phyloP scores from a whole-genome alignment of 352 stramenopile genomes.

The Phytophthora cactorum region DNA sequence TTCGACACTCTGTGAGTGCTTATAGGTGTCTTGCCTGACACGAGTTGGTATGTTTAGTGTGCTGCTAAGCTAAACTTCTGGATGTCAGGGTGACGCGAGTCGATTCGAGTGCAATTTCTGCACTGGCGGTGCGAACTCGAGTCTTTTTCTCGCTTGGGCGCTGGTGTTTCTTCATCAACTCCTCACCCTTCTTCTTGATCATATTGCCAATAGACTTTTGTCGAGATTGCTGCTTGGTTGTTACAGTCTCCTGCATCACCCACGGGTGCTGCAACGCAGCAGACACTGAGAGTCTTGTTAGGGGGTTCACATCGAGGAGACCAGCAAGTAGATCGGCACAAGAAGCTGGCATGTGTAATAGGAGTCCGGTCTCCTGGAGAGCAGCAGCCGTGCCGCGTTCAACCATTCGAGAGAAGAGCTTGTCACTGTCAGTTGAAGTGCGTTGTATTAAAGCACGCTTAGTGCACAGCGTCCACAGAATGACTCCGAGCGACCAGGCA shows the following conservation, averaged over 20 bases:
- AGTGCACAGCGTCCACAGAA: conserved; percentile 74
- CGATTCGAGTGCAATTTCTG: conserved; percentile 67
- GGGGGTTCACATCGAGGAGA: conserved; percentile 57
- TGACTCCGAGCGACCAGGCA: conserved; percentile 73
- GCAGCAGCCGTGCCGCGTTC: conserved; percentile 27
- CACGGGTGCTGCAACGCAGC: conserved; percentile 66
- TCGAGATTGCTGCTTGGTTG: conserved; percentile 21
- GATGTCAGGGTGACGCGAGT: conserved; percentile 60
- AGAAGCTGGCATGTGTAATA: conserved; percentile 31
- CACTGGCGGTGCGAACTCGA: conserved; percentile 36
- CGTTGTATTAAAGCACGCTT: conserved; percentile 61
- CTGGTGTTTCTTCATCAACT: conserved; percentile 37
- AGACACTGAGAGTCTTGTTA: conserved; percentile 52
- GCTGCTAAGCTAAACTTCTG: conserved; percentile 24
- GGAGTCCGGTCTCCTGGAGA: conserved; percentile 36
- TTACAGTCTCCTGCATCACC: conserved; percentile 29
- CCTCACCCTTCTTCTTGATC: conserved; percentile 38
- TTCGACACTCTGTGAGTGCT: conserved; percentile 9
- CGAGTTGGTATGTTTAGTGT: not conserved
- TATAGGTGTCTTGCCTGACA: conserved; percentile 17
- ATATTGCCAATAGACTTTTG: conserved; percentile 33
- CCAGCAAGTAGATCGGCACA: conserved; percentile 54
- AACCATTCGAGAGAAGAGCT: conserved; percentile 55
- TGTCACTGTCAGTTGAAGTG: conserved; percentile 49
- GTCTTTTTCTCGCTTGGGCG: conserved; percentile 26